phyloP scores from a whole-genome alignment of 179 eudicot species.

The Pouteria campechiana region DNA sequence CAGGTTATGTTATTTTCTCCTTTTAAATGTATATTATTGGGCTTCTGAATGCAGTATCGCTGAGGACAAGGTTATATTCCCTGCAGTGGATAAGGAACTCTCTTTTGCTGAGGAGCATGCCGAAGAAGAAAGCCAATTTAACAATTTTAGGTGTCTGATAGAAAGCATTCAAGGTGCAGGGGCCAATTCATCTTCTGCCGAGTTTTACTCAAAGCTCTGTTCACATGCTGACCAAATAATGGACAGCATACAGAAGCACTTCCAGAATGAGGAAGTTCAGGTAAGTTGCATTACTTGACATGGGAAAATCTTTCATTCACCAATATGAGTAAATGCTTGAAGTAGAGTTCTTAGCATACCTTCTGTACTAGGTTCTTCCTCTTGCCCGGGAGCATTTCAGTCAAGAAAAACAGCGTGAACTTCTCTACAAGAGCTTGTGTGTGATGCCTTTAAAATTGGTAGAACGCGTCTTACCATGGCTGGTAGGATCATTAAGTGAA shows the following conservation, averaged over 20 bases:
- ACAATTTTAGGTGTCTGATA: constrained; percentile 69
- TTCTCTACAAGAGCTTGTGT: constrained; percentile 77
- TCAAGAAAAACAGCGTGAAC: constrained; percentile 60
- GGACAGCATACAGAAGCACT: constrained; percentile 71
- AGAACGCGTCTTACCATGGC: constrained; percentile 88
- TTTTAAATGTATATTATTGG: too few relatives aligned
- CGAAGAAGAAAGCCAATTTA: constrained; percentile 79
- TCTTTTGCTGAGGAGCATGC: constrained; percentile 91
- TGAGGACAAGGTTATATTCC: constrained; percentile 91
- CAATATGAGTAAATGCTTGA: too few relatives aligned
- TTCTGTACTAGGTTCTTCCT: constrained; percentile 87
- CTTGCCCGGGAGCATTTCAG: constrained; percentile 70
- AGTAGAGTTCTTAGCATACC: too few relatives aligned
- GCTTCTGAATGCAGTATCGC: constrained; percentile 78
- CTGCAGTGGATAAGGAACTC: constrained; percentile 87
- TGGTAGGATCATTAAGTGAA: constrained; percentile 65
- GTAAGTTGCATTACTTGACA: constrained; percentile 35
- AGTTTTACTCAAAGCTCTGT: constrained; percentile 56
- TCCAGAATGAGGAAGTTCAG: constrained; percentile 76
- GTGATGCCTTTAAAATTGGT: constrained; percentile 84
- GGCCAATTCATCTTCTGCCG: constrained; percentile 59
- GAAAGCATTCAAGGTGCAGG: constrained; percentile 74
- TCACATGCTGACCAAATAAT: constrained; percentile 86
- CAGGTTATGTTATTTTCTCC: constrained; percentile 4
- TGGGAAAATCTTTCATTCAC: too few relatives aligned